Conservation (phyloP, 2,329 filamentous ascomycete genomes). For the Hymenoscyphus repandus region DNA sequence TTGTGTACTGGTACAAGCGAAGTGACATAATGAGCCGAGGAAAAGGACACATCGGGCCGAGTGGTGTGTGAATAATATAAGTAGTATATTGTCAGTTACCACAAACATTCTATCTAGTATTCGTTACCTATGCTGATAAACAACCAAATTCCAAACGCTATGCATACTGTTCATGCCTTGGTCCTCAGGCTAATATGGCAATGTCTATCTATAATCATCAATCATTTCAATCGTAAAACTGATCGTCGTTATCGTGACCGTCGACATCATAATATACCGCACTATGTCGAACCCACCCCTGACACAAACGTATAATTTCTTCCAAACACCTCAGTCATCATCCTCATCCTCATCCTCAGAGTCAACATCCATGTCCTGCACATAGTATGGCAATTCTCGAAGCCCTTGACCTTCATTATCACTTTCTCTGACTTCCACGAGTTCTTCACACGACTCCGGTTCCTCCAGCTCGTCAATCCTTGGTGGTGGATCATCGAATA, state of each 20-base stretch:
- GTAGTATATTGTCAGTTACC: not conserved
- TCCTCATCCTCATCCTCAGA: slow-evolving; percentile 19
- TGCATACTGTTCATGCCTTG: not conserved
- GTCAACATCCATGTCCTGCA: slow-evolving; percentile 29
- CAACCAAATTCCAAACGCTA: not conserved
- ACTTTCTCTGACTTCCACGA: slow-evolving; percentile 22
- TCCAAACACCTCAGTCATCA: not conserved
- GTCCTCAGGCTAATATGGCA: not conserved
- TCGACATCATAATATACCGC: not conserved
- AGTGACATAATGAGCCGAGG: not conserved
- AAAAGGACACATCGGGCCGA: not conserved
- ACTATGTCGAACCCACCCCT: not conserved
- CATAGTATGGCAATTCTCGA: slow-evolving; percentile 27
- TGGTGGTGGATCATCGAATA: slow-evolving; percentile 32
- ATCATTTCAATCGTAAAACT: not conserved
- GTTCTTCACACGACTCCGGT: slow-evolving; percentile 29
- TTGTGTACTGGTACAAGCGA: not conserved
- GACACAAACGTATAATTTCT: too few species aligned
- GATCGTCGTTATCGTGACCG: not conserved
- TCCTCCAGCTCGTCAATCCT: slow-evolving; percentile 31
- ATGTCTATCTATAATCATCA: not conserved
- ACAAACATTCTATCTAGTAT: not conserved
- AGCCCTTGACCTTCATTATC: slow-evolving; percentile 16
- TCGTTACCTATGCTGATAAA: not conserved
- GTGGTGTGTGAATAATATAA: not conserved